A percentile compares a stretch with the other conserved stretches of the same genome.
Evolutionary conservation across 1,284 basidiomycete species (phyloP).

Genomic region (Chalciporus sp.): DNA sequence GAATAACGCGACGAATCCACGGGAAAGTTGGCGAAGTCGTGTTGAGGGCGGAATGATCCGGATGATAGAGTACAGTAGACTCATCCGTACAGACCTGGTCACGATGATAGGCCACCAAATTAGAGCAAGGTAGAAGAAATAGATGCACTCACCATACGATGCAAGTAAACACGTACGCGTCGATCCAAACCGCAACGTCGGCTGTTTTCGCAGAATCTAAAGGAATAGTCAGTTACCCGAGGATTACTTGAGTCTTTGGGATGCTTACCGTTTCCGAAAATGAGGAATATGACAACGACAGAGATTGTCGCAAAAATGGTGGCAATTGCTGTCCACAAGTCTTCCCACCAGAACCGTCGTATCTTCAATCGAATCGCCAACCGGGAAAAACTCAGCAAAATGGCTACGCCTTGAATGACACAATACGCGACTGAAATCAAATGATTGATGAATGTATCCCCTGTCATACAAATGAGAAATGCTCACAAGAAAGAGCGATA

Average conservation of each 20-base stretch:
- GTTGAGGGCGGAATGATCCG: not conserved
- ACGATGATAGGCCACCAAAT: too few species aligned
- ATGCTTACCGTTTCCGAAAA: not conserved
- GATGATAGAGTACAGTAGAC: slow-evolving; percentile 14
- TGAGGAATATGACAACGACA: too few species aligned
- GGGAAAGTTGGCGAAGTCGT: slow-evolving; percentile 1
- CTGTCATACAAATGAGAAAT: too few species aligned
- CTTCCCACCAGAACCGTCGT: slow-evolving; percentile 27
- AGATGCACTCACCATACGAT: slow-evolving; percentile 10
- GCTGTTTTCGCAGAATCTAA: too few species aligned
- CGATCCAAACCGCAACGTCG: too few species aligned
- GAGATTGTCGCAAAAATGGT: not conserved
- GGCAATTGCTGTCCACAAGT: slow-evolving; percentile 18
- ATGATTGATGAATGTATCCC: too few species aligned
- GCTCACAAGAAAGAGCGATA: too few species aligned
- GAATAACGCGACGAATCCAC: not conserved
- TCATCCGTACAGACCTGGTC: slow-evolving; percentile 20
- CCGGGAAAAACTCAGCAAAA: slow-evolving; percentile 9
- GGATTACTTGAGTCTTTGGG: not conserved
- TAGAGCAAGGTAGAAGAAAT: not conserved
- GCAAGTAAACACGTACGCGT: not conserved
- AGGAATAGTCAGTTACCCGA: too few species aligned
- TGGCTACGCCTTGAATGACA: too few species aligned
- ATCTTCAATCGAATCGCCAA: slow-evolving; percentile 18
- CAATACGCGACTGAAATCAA: too few species aligned